Evolutionary conservation across 257 asterid species (phyloP), one percentile per base, ranked within the genome.

Genomic region (Lycium barbarum): DNA sequence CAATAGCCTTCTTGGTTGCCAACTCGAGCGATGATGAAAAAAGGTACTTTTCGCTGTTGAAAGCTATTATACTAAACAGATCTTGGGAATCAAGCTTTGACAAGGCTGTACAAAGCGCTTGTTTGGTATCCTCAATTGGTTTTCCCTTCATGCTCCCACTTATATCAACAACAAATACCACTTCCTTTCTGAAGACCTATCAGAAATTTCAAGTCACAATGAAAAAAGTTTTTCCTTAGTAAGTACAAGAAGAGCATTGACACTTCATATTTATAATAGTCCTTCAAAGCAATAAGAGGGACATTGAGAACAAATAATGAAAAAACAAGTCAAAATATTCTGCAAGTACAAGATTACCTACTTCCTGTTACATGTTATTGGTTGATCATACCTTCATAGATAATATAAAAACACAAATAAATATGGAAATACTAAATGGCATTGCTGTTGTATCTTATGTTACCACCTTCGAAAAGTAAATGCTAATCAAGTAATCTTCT

Each of bases 111-210:
- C 83, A 73, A 40, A 90, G 86, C n/a, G 88, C 91, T 87, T 66
- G 83, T 84, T 88, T 90, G 63, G 89, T 88, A 84, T 86, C 84
- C 87, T 90, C 91, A 58, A 90, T 85, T 11, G 89, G 88, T 63
- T 82, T 82, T 71, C 90, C 91, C 59, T 71, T 79, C 92, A 90
- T 90, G 89, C 92, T 90, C 76, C 91, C 90, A 84, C 92, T 90
- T 82, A 88, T 88, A 86, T 90, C 92, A 85, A 90, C 86, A 67
- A 87, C 90, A 84, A 88, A 90, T 13, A 88, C 84, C 84, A 90
- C 84, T 71, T 88, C 91, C 82, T 87, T 90, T 83, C 83, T 85
- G 85, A 90, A 90, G 57, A 88, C 89, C 92, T 90, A 17, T 84
- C 70, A 84, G 35, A 63, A 59, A 83, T 74, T 74, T 74, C 59